A percentile compares a stretch with the other conserved stretches of the same genome.
These are phyloP conservation scores for Helianthus tuberosus DNA, from an alignment of 129 eudicot species.

Conservation along the genomic window DNA sequence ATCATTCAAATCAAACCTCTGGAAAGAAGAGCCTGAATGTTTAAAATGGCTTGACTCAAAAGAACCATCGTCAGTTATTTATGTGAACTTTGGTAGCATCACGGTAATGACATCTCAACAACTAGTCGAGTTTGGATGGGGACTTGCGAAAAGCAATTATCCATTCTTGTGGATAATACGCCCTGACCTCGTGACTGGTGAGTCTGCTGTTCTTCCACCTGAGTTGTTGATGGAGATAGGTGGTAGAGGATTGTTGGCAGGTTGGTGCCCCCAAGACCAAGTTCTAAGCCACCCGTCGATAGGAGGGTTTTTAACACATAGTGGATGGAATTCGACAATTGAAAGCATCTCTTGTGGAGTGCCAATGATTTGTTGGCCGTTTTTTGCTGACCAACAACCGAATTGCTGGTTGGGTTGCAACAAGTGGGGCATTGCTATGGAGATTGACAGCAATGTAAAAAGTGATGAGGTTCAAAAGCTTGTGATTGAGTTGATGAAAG, in stretches of 20 bases:
- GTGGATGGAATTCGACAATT: slow-evolving; percentile 39
- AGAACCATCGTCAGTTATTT: slow-evolving; percentile 33
- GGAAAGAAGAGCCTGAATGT: slow-evolving; percentile 58
- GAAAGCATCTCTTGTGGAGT: slow-evolving; percentile 34
- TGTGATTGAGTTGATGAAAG: slow-evolving; percentile 35
- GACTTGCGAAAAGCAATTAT: slow-evolving; percentile 34
- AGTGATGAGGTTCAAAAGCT: slow-evolving; percentile 30
- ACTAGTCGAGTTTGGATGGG: slow-evolving; percentile 41
- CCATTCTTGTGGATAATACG: slow-evolving; percentile 31
- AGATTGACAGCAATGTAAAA: slow-evolving; percentile 24
- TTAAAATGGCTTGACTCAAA: slow-evolving; percentile 51
- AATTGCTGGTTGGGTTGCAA: slow-evolving; percentile 35
- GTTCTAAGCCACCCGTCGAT: slow-evolving; percentile 31
- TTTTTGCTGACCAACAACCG: slow-evolving; percentile 34
- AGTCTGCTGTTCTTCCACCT: slow-evolving; percentile 22
- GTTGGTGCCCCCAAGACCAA: slow-evolving; percentile 41
- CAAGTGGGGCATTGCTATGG: slow-evolving; percentile 35
- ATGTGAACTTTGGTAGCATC: slow-evolving; percentile 42
- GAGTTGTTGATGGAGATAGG: slow-evolving; percentile 21
- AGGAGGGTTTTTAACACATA: slow-evolving; percentile 35
- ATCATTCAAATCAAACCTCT: slow-evolving; percentile 50
- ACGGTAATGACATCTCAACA: slow-evolving; percentile 37
- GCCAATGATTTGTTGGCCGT: slow-evolving; percentile 46
- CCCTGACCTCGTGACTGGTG: slow-evolving; percentile 26
- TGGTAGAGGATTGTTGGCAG: slow-evolving; percentile 24